Base-by-base conservation (phyloP, 2,329 filamentous ascomycete genomes). In the Corynespora cassiicola region DNA sequence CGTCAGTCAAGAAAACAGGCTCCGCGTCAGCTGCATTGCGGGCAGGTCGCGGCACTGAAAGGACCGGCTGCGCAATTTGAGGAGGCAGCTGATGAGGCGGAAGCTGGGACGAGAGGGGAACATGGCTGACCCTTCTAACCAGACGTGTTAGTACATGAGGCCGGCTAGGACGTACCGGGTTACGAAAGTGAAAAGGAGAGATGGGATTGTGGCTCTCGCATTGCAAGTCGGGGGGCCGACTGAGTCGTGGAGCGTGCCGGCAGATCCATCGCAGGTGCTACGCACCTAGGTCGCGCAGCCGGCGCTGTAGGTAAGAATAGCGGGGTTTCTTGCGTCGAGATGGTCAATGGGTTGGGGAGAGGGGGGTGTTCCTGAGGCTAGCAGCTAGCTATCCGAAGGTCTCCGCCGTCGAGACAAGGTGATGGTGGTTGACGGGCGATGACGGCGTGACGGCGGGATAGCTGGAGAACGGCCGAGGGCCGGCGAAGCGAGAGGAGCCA, bases 221-320 rank as follows among this genome's bases (percentile, higher is more conserved):
- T 14, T 28, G 14, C 29, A 17, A 11, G 10, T 14, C 7, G 20
- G 18, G 17, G 29, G 25, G 5, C 23, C 21, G 4, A 37, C 45
- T 48, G 45, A 48, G 34, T 45, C 45, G 41, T 42, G 37, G 27
- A 42, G 41, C 33, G 28, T 23, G 33, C 36, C 30, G 34, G 45
- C 26, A 23, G 35, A 45, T 42, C 33, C 19, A 29, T 11, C n/a
- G n/a, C n/a, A n/a, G n/a, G n/a, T n/a, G n/a, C 31, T 25, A 11
- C 31, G 15, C 20, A 22, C 11, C 7, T 20, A 33, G 31, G 14
- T 24, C 24, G 31, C 11, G n/a, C n/a, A n/a, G n/a, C n/a, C n/a
- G n/a, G n/a, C 8, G 4, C 16, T 19, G 29, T 21, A 10, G 11
- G 36, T 29, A 45, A 31, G 28, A 36, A 32, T 26, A 29, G 39